These are phyloP conservation scores for Tulasnella sp. DNA, from an alignment of 768 basidiomycete species.

Conservation along the genomic window DNA sequence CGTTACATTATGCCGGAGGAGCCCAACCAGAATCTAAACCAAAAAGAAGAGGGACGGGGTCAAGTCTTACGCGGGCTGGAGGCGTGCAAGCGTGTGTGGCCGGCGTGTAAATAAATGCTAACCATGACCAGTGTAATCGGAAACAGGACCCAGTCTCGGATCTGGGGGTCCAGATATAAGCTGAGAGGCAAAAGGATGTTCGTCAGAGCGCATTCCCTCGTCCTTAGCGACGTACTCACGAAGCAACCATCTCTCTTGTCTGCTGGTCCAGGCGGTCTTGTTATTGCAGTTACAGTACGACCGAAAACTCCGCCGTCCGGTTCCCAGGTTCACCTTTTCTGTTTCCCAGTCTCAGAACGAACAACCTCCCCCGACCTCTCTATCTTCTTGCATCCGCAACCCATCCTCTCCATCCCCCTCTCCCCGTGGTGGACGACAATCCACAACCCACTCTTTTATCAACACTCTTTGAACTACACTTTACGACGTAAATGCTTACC, in stretches of 20 bases:
- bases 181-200: not conserved
- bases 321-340: not conserved
- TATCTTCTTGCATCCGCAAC: not conserved
- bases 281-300: too few species aligned
- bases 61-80: not conserved
- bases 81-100: too few species aligned
- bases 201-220: too few species aligned
- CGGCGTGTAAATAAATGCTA: slow-evolving; percentile 23
- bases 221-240: too few species aligned
- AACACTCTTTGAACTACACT: slow-evolving; percentile 7
- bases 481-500: slow-evolving; percentile 4
- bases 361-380: not conserved
- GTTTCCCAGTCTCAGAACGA: not conserved
- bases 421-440: not conserved
- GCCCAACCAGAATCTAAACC: slow-evolving; percentile 80
- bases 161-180: slow-evolving; percentile 84
- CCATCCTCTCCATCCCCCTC: slow-evolving; percentile 3
- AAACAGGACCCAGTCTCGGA: slow-evolving; percentile 88
- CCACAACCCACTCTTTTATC: slow-evolving; percentile 1
- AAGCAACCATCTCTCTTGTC: too few species aligned
- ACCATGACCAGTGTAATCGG: slow-evolving; percentile 98
- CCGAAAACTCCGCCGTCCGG: too few species aligned
- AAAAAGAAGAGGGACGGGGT: not conserved
- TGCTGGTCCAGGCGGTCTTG: too few species aligned
- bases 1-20: slow-evolving; percentile 86